Conservation (phyloP, 2,329 filamentous ascomycete genomes). For the Corniculantispora saksenae region DNA sequence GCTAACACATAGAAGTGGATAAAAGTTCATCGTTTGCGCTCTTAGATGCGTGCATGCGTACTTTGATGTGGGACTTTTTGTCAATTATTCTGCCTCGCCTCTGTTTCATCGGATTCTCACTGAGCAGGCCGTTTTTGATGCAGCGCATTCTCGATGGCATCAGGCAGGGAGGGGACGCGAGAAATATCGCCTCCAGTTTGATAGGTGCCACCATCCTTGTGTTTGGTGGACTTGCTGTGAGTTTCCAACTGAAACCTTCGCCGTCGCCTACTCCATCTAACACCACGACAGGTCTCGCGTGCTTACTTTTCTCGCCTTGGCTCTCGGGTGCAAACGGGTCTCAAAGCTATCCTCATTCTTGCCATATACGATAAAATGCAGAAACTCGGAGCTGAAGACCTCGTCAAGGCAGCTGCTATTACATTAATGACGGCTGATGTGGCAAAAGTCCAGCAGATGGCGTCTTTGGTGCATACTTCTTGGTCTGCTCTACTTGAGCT, state of each 20-base stretch:
- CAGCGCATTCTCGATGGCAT: neutral
- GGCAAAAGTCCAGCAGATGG: neutral
- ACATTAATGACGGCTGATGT: neutral
- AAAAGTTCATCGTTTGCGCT: too few species aligned
- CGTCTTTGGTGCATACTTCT: neutral
- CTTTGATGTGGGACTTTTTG: too few species aligned
- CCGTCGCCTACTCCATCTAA: too few species aligned
- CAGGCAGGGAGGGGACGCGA: neutral
- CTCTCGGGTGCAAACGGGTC: too few species aligned
- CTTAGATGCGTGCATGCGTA: too few species aligned
- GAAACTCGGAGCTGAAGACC: neutral
- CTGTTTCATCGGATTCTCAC: neutral
- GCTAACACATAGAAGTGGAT: too few species aligned
- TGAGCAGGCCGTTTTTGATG: neutral
- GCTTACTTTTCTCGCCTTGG: too few species aligned
- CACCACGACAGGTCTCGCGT: too few species aligned
- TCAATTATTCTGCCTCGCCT: too few species aligned
- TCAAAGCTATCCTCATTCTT: neutral
- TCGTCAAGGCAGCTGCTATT: neutral
- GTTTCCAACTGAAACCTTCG: too few species aligned
- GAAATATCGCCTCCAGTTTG: too few species aligned
- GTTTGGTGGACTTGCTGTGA: neutral
- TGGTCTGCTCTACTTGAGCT: neutral
- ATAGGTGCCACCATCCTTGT: neutral
- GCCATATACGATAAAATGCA: conserved; percentile 1